A percentile compares a stretch with the other conserved stretches of the same genome.
phyloP scores from a whole-genome alignment of 305 asterid species.

The Salvia sclarea region DNA sequence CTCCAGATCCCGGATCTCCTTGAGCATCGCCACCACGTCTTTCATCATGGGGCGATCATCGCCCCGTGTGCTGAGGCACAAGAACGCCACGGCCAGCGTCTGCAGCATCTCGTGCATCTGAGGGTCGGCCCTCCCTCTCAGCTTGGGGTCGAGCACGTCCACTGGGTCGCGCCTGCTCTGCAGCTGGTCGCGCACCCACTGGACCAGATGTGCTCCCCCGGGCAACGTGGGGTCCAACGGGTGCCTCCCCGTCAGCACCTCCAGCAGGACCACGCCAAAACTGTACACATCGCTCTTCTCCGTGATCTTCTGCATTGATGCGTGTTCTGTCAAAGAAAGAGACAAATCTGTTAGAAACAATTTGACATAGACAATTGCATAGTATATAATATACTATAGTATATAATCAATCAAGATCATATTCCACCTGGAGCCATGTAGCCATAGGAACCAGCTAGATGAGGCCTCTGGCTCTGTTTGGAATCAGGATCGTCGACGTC shows the following conservation, averaged over 20 bases:
- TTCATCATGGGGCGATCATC: constrained; percentile 90
- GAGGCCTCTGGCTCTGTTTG: constrained; percentile 72
- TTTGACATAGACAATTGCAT: background rate
- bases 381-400: no score
- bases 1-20: constrained; percentile 74
- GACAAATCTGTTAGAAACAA: background rate
- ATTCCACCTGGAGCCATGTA: constrained; percentile 97
- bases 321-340: constrained; percentile 66
- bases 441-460: constrained; percentile 92
- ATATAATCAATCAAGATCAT: background rate
- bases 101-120: constrained; percentile 98
- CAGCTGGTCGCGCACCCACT: constrained; percentile 83
- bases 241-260: constrained; percentile 94
- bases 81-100: constrained; percentile 82
- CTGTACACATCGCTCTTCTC: constrained; percentile 94
- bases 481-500: constrained; percentile 36
- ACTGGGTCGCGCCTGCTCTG: constrained; percentile 58
- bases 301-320: constrained; percentile 66
- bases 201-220: constrained; percentile 89
- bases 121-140: constrained; percentile 88
- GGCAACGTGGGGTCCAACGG: constrained; percentile 90
- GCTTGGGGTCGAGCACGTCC: constrained; percentile 82
- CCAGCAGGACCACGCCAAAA: constrained; percentile 78
- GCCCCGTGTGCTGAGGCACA: constrained; percentile 68
- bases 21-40: constrained; percentile 93